Conservation (phyloP, 805 yeast species). For the Saturnispora saitoi region DNA sequence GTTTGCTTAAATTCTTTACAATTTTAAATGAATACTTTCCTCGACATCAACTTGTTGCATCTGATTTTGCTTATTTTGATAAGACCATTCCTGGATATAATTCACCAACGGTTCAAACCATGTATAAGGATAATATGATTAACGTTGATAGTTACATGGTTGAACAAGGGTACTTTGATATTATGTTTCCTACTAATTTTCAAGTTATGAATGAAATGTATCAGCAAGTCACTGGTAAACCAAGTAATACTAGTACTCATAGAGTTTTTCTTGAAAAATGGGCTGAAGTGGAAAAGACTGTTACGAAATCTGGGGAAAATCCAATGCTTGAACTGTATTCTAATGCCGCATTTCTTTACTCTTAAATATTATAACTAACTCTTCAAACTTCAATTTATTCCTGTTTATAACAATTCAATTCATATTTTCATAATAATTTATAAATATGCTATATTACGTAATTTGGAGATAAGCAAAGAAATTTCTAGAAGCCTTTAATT, state of each 20-base stretch:
- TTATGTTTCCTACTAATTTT: slow-evolving; percentile 81
- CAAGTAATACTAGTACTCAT: slow-evolving; percentile 48
- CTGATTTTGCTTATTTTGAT: slow-evolving; percentile 58
- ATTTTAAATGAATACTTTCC: slow-evolving; percentile 61
- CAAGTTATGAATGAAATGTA: slow-evolving; percentile 52
- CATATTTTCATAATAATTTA: no score
- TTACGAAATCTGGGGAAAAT: slow-evolving; percentile 70
- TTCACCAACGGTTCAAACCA: slow-evolving; percentile 76
- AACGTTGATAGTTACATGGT: slow-evolving; percentile 69
- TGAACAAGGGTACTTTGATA: slow-evolving; percentile 80
- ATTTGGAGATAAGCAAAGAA: not conserved
- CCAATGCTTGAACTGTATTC: slow-evolving; percentile 74
- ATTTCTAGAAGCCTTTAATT: not conserved
- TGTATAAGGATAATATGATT: slow-evolving; percentile 57
- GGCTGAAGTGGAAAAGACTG: slow-evolving; percentile 62
- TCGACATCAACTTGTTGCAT: slow-evolving; percentile 60
- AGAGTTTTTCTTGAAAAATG: slow-evolving; percentile 56
- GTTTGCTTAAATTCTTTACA: slow-evolving; percentile 56
- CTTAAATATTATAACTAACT: slow-evolving; percentile 18
- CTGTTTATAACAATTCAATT: no score
- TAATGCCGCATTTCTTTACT: slow-evolving; percentile 62
- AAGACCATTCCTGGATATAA: slow-evolving; percentile 47
- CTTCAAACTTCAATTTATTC: no score
- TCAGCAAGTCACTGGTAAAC: slow-evolving; percentile 52
- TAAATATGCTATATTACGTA: not conserved